phyloP scores from a whole-genome alignment of 257 asterid genomes.

The Solanum neorickii region DNA sequence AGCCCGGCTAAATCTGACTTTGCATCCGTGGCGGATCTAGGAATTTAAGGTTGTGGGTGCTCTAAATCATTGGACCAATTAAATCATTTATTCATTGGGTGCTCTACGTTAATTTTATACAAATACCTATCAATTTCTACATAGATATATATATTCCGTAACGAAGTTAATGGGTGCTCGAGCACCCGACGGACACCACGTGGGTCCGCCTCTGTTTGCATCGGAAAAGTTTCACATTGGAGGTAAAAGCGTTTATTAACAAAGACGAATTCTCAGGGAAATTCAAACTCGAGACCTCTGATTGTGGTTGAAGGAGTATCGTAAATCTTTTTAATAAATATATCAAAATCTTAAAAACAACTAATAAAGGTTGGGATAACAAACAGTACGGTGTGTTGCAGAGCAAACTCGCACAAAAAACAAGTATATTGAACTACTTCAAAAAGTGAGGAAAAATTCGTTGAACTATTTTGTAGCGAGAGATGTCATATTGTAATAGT shows the following conservation, averaged over 20 bases:
- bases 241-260: background rate
- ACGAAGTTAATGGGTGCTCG: too few species aligned
- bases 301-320: background rate
- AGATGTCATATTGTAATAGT: background rate
- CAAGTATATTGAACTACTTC: background rate
- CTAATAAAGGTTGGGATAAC: background rate
- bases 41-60: too few species aligned
- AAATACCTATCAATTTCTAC: too few species aligned
- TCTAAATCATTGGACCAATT: too few species aligned
- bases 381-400: background rate
- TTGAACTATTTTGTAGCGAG: background rate
- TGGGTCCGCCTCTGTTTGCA: too few species aligned
- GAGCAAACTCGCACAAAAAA: fast-evolving
- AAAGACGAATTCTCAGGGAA: background rate
- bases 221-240: background rate
- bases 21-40: too few species aligned
- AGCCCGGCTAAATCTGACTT: too few species aligned
- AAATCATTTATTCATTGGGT: too few species aligned
- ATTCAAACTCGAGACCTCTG: fast-evolving
- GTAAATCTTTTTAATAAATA: too few species aligned
- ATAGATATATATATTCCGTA: too few species aligned
- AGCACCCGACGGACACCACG: too few species aligned
- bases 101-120: too few species aligned
- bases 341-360: background rate
- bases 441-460: background rate